Base-by-base conservation (phyloP, 164 flowering plant species). In the Stephania cephalantha region DNA sequence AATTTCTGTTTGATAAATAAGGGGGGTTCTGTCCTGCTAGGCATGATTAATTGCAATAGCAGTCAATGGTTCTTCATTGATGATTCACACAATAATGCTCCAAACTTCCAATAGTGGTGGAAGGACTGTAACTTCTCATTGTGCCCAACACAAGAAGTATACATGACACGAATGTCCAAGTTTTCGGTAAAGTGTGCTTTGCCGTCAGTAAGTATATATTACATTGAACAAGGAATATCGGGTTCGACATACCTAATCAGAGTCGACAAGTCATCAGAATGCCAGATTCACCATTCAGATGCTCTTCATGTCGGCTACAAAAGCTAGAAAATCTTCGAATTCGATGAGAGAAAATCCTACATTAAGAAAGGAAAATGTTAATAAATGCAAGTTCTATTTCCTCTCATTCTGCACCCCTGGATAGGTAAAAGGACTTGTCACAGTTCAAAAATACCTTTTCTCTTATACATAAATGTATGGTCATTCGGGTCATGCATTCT, bases 271-370 rank as follows among this genome's bases (percentile, higher is more conserved):
- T 63, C 53, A 69, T 67, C n/a, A n/a, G 17, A n/a, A 12, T 18
- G 31, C n/a, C 29, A 67, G 55, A 7, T 31, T 6, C 52, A 50
- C 29, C 13, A 22, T 69, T 75, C 70, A 76, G 12, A 71, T 46
- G 18, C 71, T 81, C 80, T 78, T 85, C 75, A 85, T 8, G 20
- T 75, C 83, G 13, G 77, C 76, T 9, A 77, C 58, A 79, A 85
- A 80, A 67, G 78, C 77, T 76, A 81, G 76, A 74, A 85, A 80
- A 71, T 79, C 79, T 71, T 84, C 76, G 75, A 84, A 70, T 31
- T 76, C 76, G 8, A 66, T 80, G 46, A 72, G 74, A 50, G 77
- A n/a, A 52, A 82, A 74, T 52, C 85, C 86, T 84, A 76, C 75
- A 80, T 9, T 9, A 58, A 73, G 65, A 70, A 76, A 61, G 46